Evolutionary conservation across 2,329 filamentous ascomycete species (phyloP).

Genomic region (Stachybotrys echinatus): DNA sequence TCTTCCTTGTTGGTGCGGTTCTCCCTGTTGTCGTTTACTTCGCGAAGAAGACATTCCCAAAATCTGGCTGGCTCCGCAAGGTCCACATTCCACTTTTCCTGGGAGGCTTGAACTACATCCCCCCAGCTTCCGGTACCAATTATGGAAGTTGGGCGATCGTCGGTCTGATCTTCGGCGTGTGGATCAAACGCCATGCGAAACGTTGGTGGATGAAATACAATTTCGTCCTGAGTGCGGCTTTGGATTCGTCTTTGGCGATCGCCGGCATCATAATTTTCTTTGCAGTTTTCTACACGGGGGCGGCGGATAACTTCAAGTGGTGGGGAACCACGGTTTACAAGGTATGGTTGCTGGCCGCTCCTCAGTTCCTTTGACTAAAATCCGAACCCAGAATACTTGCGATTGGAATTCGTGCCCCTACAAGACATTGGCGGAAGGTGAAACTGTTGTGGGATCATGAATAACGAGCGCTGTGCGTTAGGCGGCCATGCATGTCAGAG

Average conservation of each 20-base stretch:
- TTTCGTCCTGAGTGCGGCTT: slow-evolving; percentile 23
- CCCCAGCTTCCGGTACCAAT: slow-evolving; percentile 24
- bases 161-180: slow-evolving; percentile 19
- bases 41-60: slow-evolving; percentile 16
- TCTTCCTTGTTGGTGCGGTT: slow-evolving; percentile 46
- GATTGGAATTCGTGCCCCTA: neutral
- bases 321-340: slow-evolving; percentile 20
- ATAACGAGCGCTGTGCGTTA: no score
- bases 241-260: slow-evolving; percentile 25
- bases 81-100: slow-evolving; percentile 24
- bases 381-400: no score
- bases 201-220: slow-evolving; percentile 25
- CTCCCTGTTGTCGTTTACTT: slow-evolving; percentile 42
- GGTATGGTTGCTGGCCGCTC: slow-evolving; percentile 1
- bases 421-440: neutral
- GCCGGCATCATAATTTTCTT: slow-evolving; percentile 27
- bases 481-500: no score
- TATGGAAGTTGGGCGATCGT: slow-evolving; percentile 25
- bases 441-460: no score
- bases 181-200: slow-evolving; percentile 15
- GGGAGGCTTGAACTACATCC: slow-evolving; percentile 24
- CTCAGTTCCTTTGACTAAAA: no score
- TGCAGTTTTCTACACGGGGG: slow-evolving; percentile 23
- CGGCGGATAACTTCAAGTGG: slow-evolving; percentile 17
- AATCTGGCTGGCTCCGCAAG: slow-evolving; percentile 17